Conservation (phyloP, 441 rosid genomes). For the Croton setiger region DNA sequence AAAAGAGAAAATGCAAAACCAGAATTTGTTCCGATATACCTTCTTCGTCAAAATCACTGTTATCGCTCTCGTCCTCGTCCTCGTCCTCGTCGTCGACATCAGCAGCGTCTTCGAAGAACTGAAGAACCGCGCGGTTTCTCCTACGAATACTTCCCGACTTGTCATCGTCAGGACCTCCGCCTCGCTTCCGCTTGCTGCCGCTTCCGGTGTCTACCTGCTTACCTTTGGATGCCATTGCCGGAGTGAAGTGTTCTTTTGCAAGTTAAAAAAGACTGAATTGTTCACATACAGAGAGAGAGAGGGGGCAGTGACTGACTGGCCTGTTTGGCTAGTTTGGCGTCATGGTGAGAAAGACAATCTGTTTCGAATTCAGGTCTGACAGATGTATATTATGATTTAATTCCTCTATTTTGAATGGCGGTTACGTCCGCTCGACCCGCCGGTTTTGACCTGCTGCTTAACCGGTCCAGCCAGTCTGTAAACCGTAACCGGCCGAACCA, state of each 20-base stretch:
- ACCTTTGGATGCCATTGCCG: constrained; percentile 22
- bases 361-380: too few species aligned
- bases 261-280: neutral
- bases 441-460: too few species aligned
- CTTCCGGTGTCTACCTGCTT: constrained; percentile 34
- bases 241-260: neutral
- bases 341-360: neutral
- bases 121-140: constrained; percentile 55
- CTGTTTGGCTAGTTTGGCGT: neutral
- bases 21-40: constrained; percentile 15
- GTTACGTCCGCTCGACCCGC: too few species aligned
- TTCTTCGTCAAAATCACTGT: constrained; percentile 23
- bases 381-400: too few species aligned
- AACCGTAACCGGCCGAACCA: too few species aligned
- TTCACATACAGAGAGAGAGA: neutral
- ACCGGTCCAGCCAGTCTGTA: too few species aligned
- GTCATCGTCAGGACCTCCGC: constrained; percentile 34
- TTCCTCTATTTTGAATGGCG: too few species aligned
- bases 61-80: constrained; percentile 41
- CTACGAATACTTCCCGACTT: constrained; percentile 34
- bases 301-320: neutral
- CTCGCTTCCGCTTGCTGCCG: constrained; percentile 41
- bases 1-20: constrained; percentile 3
- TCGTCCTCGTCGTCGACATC: constrained; percentile 45
- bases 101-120: constrained; percentile 78